Evolutionary conservation across 1,284 basidiomycete genomes (phyloP), one percentile per base, ranked within the genome.

Genomic region (Microbotryum silenes-acaulis): DNA sequence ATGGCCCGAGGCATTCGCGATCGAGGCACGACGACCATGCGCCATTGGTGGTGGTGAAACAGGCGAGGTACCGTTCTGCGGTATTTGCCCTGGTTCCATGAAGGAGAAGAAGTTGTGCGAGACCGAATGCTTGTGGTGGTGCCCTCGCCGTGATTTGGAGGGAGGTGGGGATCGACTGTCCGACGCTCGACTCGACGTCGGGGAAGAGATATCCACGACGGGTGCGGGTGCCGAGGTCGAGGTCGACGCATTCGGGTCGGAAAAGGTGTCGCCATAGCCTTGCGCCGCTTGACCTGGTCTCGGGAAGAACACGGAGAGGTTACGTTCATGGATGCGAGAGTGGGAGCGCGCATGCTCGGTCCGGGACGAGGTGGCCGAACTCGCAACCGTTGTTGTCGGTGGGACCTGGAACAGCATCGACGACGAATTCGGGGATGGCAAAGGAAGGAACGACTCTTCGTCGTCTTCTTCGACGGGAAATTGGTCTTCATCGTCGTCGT

Each of bases 71-170:
- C 44, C 25, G 4, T 44, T 45, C 18, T 23, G 56, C 48, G 25
- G 48, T 31, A 31, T 8, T 50, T 20, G 10, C 37, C 10, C 37
- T 42, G 59, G 51, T 25, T 88, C 86, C 62, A 89, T 82, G 72
- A 89, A 90, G 0, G 87, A 87, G 78, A 94, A 94, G 77, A 94
- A 91, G 73, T 89, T 91, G 75, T 94, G 91, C 1, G 91, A 94
- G 27, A 93, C 76, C 0, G 91, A 96, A 75, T 94, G 91, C 72
- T 91, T 89, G 73, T 96, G 92, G 45, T 71, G 70, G 48, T 73
- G 69, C 1, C 71, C 73, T 14, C 72, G 33, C 57, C 44, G 46
- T 60, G 31, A 49, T 18, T 49, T 44, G 33, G 1, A 54, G 20
- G 9, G 63, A 47, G 21, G 23, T n/a, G 23, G 21, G 53, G 33